Evolutionary conservation across 2,329 filamentous ascomycete species (phyloP), one percentile per base, ranked within the genome.

Genomic region (Aspergillus chevalieri): DNA sequence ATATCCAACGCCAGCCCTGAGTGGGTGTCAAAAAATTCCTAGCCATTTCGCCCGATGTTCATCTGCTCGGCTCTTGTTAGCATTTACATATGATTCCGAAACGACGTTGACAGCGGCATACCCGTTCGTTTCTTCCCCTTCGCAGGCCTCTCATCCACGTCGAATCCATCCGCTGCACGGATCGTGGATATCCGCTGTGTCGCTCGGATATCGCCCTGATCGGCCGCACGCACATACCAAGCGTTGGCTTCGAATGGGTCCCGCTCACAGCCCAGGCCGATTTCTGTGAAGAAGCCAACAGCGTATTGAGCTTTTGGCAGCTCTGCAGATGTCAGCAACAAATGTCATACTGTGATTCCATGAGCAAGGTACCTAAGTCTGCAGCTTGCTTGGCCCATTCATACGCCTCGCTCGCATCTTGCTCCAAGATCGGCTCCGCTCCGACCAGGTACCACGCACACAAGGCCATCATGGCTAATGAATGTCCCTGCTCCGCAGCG

Each of bases 361-460:
- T 30, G 28, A 17, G 9, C 7, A 12, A 76, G 85, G 68, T 78
- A 95, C 92, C 91, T 57, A 85, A 77, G 54, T 93, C 86, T 28
- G 92, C 92, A 48, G 93, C 89, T 63, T 85, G 84, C 62, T 83
- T 84, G 14, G 93, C 91, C 93, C 93, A 98, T 67, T 95, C 91
- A 63, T 94, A 97, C 8, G 93, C 93, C 69, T 98, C 93, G 58
- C 86, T 86, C 68, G 97, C 92, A 61, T 98, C 92, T 71, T 93
- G 95, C 52, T 95, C 91, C 19, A 98, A 74, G 12, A 97, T 83
- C 0, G 91, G 90, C 58, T 91, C 87, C 1, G 93, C 93, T 9
- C 93, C 93, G 38, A 97, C 87, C 79, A 97, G 87, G 69, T 97
- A 98, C 93, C 93, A 98, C 9, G 93, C 93, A 70, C 93, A 98